These are phyloP conservation scores for Nicotiana knightiana DNA, from an alignment of 257 asterid genomes.

Conservation along the genomic window DNA sequence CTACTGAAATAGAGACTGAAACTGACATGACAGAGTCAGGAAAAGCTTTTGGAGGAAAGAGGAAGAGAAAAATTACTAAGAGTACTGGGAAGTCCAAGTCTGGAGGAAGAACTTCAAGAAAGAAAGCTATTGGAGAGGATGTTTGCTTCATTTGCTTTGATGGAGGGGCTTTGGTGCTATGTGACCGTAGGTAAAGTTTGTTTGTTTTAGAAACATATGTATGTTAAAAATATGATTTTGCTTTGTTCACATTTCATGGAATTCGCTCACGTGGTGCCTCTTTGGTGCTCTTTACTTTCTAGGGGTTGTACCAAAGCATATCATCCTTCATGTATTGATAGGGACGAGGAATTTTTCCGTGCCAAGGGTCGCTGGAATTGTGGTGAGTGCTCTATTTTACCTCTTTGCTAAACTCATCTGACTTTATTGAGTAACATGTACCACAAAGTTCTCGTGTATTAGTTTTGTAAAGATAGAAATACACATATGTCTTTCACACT, in stretches of 20 bases:
- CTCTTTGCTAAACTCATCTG: neutral
- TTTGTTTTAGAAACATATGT: neutral
- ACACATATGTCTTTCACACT: neutral
- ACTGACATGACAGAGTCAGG: constrained; percentile 52
- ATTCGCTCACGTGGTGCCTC: constrained; percentile 1
- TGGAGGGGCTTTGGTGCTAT: constrained; percentile 87
- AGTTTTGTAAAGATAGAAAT: neutral
- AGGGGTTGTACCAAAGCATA: constrained; percentile 98
- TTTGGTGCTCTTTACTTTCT: constrained; percentile 14
- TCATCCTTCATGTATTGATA: constrained; percentile 86
- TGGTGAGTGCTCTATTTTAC: constrained; percentile 41
- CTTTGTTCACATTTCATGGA: neutral
- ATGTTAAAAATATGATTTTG: neutral
- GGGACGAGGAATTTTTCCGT: constrained; percentile 86
- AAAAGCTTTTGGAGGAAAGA: constrained; percentile 56
- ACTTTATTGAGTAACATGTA: neutral
- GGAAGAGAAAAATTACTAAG: constrained; percentile 56
- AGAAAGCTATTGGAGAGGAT: constrained; percentile 66
- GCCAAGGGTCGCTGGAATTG: constrained; percentile 96
- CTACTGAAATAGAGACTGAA: constrained; percentile 74
- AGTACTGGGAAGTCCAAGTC: constrained; percentile 38
- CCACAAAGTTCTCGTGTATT: neutral
- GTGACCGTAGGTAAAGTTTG: constrained; percentile 76
- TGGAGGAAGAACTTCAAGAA: constrained; percentile 36
- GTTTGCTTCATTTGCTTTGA: constrained; percentile 98